Percentiles rank a stretch among this genome's conserved stretches.
These are phyloP conservation scores for Naganishia vaughanmartiniae DNA, from an alignment of 768 basidiomycete genomes.

Conservation along the genomic window DNA sequence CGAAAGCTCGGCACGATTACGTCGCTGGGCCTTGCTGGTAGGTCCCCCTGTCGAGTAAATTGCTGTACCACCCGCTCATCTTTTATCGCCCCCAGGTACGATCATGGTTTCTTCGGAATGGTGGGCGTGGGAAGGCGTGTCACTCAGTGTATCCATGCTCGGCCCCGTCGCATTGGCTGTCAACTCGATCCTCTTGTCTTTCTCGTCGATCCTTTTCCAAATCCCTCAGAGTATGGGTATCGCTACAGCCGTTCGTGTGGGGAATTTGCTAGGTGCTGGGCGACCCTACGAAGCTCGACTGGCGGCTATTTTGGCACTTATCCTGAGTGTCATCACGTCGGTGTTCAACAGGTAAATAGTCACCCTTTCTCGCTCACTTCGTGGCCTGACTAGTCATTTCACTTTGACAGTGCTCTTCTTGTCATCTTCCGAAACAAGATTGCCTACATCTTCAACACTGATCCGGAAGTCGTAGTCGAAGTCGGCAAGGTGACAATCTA, in stretches of 20 bases:
- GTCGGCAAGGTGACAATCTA: slow-evolving; percentile 72
- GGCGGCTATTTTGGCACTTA: slow-evolving; percentile 64
- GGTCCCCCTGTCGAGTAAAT: not conserved
- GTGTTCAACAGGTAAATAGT: slow-evolving; percentile 60
- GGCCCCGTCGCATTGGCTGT: slow-evolving; percentile 79
- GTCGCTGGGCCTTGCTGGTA: slow-evolving; percentile 62
- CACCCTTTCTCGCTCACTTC: slow-evolving; percentile 25
- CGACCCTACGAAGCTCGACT: slow-evolving; percentile 70
- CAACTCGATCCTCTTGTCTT: slow-evolving; percentile 69
- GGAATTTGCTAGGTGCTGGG: slow-evolving; percentile 80
- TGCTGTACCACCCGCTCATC: not conserved
- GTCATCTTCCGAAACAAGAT: slow-evolving; percentile 64
- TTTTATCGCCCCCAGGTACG: slow-evolving; percentile 55
- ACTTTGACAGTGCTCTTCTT: slow-evolving; percentile 57
- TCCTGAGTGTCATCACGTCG: slow-evolving; percentile 67
- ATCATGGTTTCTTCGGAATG: slow-evolving; percentile 71
- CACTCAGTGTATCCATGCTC: slow-evolving; percentile 56
- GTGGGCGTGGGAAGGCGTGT: slow-evolving; percentile 94
- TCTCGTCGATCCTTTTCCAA: slow-evolving; percentile 64
- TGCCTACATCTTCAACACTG: slow-evolving; percentile 72
- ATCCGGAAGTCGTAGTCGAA: slow-evolving; percentile 60
- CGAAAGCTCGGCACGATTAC: slow-evolving; percentile 63
- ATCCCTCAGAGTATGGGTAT: slow-evolving; percentile 78
- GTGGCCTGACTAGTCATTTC: slow-evolving; percentile 27
- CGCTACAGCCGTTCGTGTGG: slow-evolving; percentile 79